Percentiles rank a stretch among this genome's conserved stretches.
Conservation (phyloP, 2,329 filamentous ascomycete genomes). For the Aspergillus sp. region DNA sequence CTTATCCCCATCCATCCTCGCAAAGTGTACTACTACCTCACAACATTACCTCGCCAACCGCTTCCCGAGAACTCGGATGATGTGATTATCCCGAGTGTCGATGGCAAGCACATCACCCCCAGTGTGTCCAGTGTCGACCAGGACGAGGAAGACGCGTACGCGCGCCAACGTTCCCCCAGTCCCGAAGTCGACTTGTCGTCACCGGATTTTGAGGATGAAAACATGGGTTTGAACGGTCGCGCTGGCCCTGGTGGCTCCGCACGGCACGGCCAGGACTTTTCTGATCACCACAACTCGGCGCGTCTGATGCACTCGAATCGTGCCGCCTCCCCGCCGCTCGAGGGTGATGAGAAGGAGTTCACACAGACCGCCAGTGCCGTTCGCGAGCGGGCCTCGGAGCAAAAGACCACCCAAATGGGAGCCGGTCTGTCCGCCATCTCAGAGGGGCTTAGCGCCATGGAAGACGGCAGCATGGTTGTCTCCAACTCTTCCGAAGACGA, state of each 20-base stretch:
- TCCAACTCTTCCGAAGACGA: slow-evolving; percentile 24
- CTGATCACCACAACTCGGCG: slow-evolving; percentile 52
- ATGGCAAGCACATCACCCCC: slow-evolving; percentile 69
- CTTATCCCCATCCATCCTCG: slow-evolving; percentile 88
- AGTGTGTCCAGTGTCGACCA: slow-evolving; percentile 74
- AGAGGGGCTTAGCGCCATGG: slow-evolving; percentile 40
- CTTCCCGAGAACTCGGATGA: slow-evolving; percentile 64
- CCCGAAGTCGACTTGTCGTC: slow-evolving; percentile 90
- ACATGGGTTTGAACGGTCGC: slow-evolving; percentile 51
- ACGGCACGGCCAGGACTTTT: slow-evolving; percentile 41
- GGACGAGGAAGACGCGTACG: slow-evolving; percentile 61
- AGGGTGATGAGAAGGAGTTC: slow-evolving; percentile 94
- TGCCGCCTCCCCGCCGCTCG: slow-evolving; percentile 80
- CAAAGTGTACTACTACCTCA: slow-evolving; percentile 94
- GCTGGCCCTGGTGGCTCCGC: slow-evolving; percentile 57
- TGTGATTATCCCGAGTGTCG: slow-evolving; percentile 44
- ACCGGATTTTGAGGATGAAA: slow-evolving; percentile 73
- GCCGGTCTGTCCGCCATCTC: slow-evolving; percentile 31
- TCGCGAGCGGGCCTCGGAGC: slow-evolving; percentile 50
- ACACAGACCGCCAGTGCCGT: slow-evolving; percentile 89
- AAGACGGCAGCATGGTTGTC: slow-evolving; percentile 22
- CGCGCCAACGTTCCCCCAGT: slow-evolving; percentile 62
- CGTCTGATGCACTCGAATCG: slow-evolving; percentile 60
- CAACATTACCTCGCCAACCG: slow-evolving; percentile 76
- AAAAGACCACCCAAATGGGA: slow-evolving; percentile 25